Percentiles rank a stretch among this genome's conserved stretches.
Evolutionary conservation across 1,284 basidiomycete species (phyloP).

Genomic region (Ustilago loliicola): DNA sequence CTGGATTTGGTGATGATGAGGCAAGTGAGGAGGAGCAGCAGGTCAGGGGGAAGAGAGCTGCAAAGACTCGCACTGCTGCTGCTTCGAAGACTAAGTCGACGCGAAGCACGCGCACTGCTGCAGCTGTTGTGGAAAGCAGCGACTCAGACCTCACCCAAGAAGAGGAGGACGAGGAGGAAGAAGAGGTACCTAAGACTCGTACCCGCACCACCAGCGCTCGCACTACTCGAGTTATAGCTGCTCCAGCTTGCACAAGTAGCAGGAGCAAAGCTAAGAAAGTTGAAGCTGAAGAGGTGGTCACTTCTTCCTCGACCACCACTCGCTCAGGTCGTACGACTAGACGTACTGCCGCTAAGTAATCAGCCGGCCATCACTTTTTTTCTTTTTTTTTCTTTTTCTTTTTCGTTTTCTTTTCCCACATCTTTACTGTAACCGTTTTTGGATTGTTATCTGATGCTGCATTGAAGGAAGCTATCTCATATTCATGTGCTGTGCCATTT

Average conservation of each 20-base stretch:
- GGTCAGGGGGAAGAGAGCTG: constrained; percentile 10
- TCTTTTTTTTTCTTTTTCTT: background rate
- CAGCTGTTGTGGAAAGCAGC: constrained; percentile 5
- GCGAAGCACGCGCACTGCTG: background rate
- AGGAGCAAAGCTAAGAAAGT: constrained; percentile 14
- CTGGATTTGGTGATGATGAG: constrained; percentile 44
- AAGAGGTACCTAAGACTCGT: constrained; percentile 13
- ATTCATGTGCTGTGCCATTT: background rate
- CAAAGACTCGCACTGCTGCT: constrained; percentile 1
- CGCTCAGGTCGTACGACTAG: constrained; percentile 24
- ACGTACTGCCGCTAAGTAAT: constrained; percentile 28
- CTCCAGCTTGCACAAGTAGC: constrained; percentile 10
- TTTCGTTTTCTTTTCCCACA: too few species aligned
- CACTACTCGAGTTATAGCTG: constrained; percentile 15
- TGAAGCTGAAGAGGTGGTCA: constrained; percentile 7
- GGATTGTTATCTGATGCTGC: background rate
- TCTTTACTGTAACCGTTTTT: too few species aligned
- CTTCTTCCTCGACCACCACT: constrained; percentile 26
- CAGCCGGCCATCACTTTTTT: background rate
- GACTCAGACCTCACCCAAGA: background rate
- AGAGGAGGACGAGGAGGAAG: constrained; percentile 5
- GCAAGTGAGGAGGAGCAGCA: constrained; percentile 31
- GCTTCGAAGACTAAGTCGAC: constrained; percentile 12
- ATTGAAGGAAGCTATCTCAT: background rate
- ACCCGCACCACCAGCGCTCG: constrained; percentile 6